A percentile compares a stretch with the other conserved stretches of the same genome.
phyloP scores from a whole-genome alignment of 2,329 filamentous ascomycete genomes.

The Colletotrichum magnum region DNA sequence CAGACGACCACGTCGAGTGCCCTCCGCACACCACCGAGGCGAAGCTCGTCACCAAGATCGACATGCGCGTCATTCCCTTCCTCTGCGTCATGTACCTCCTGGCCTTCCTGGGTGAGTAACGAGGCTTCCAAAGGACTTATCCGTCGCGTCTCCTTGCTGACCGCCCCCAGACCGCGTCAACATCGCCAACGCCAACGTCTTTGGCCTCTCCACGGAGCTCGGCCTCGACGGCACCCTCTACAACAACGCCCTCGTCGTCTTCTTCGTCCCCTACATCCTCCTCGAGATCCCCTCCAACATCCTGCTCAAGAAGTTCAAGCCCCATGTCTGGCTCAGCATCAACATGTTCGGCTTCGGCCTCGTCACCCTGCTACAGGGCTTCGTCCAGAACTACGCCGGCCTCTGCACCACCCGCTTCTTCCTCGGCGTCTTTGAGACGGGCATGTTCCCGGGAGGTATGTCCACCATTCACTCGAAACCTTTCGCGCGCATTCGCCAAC shows the following conservation, averaged over 20 bases:
- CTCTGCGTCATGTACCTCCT: conserved; percentile 80
- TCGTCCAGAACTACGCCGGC: conserved; percentile 83
- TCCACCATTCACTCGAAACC: too few relatives aligned
- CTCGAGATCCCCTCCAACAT: conserved; percentile 72
- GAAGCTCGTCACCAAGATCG: conserved; percentile 76
- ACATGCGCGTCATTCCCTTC: conserved; percentile 79
- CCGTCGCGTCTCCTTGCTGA: not conserved
- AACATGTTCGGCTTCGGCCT: conserved; percentile 92
- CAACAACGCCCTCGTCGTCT: conserved; percentile 84
- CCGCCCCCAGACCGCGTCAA: conserved; percentile 74
- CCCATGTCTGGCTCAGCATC: conserved; percentile 79
- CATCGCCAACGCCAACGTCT: conserved; percentile 82
- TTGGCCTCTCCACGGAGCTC: conserved; percentile 75
- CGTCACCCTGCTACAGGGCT: conserved; percentile 80
- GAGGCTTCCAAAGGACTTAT: not conserved
- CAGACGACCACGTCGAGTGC: conserved; percentile 48
- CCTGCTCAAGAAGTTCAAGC: conserved; percentile 57
- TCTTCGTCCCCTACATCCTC: conserved; percentile 85
- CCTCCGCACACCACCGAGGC: conserved; percentile 73
- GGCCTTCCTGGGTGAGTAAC: conserved; percentile 70
- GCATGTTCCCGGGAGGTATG: conserved; percentile 71
- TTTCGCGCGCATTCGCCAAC: too few relatives aligned
- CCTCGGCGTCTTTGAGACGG: conserved; percentile 81
- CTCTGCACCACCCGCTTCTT: conserved; percentile 88
- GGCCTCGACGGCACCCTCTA: conserved; percentile 72